Evolutionary conservation across 2,329 filamentous ascomycete genomes (phyloP).

Genomic region (Myrmaecium sp.): DNA sequence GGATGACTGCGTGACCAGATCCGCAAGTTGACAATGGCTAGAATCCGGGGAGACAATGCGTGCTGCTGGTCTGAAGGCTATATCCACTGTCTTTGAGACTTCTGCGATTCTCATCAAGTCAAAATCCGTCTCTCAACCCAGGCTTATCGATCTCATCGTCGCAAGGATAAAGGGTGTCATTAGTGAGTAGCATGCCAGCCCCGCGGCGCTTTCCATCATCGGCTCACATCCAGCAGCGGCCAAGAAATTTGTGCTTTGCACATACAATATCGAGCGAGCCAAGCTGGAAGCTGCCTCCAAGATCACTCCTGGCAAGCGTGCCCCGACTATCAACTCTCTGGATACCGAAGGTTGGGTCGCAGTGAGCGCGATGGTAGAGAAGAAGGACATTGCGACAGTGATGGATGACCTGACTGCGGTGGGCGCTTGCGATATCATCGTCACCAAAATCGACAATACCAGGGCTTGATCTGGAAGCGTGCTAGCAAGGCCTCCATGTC

Average conservation of each 20-base stretch:
- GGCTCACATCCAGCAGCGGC: constrained; percentile 37
- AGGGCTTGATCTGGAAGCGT: too few relatives aligned
- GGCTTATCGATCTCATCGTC: constrained; percentile 68
- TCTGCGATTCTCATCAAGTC: constrained; percentile 88
- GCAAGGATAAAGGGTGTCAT: constrained; percentile 86
- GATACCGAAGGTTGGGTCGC: constrained; percentile 87
- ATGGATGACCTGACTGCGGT: constrained; percentile 71
- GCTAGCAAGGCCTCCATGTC: too few relatives aligned
- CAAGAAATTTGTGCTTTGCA: constrained; percentile 84
- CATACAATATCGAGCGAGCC: constrained; percentile 75
- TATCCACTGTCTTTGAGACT: constrained; percentile 80
- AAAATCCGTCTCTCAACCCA: constrained; percentile 60
- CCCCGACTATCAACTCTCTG: constrained; percentile 76
- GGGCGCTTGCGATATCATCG: constrained; percentile 72
- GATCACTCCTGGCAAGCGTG: constrained; percentile 86
- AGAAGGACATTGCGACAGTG: constrained; percentile 64
- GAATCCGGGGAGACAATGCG: constrained; percentile 90
- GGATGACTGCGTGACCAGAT: too few relatives aligned
- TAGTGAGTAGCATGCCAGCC: constrained; percentile 31
- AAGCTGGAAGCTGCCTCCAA: constrained; percentile 49
- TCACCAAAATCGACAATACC: constrained; percentile 79
- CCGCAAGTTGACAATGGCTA: constrained; percentile 1
- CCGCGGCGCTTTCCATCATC: constrained; percentile 5
- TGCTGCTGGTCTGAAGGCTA: constrained; percentile 81
- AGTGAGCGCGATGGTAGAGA: constrained; percentile 85